A percentile compares a stretch with the other conserved stretches of the same genome.
These are phyloP conservation scores for Starmerella vitae DNA, from an alignment of 805 yeast genomes.

Conservation along the genomic window DNA sequence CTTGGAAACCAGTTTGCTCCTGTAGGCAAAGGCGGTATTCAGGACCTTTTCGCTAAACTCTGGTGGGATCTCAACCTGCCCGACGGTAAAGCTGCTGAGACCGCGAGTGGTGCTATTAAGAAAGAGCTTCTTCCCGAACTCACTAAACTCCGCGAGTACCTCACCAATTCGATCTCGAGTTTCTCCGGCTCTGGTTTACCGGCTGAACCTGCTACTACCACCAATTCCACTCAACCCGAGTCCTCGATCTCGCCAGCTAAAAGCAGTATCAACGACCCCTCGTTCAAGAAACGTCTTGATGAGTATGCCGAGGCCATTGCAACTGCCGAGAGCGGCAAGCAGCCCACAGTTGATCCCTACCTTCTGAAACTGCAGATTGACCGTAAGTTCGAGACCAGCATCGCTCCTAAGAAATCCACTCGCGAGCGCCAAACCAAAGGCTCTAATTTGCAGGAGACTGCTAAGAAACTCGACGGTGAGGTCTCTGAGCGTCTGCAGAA, in stretches of 20 bases:
- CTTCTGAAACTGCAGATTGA: constrained; percentile 59
- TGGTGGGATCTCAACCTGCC: constrained; percentile 40
- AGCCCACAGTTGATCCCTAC: constrained; percentile 50
- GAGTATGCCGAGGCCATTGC: constrained; percentile 25
- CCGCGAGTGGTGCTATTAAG: constrained; percentile 45
- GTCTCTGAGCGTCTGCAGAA: constrained; percentile 78
- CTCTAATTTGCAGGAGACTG: constrained; percentile 72
- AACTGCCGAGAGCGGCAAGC: constrained; percentile 11
- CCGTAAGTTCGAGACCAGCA: constrained; percentile 59
- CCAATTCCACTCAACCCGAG: constrained; percentile 47
- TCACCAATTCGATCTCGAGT: constrained; percentile 74
- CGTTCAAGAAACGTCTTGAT: constrained; percentile 29
- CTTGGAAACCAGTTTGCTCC: constrained; percentile 41
- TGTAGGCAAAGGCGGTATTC: constrained; percentile 65
- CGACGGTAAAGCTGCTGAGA: constrained; percentile 38
- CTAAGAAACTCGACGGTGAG: constrained; percentile 75
- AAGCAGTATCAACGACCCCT: constrained; percentile 22
- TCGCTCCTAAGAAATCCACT: constrained; percentile 75
- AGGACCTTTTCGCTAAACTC: constrained; percentile 64
- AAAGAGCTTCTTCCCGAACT: constrained; percentile 50
- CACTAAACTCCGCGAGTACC: constrained; percentile 58
- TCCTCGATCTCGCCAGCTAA: constrained; percentile 1
- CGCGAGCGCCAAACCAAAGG: constrained; percentile 81
- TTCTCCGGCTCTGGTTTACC: no score
- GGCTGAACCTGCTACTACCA: no score